These are phyloP conservation scores for Aspergillus indologenus DNA, from an alignment of 495 filamentous ascomycete genomes.

Conservation along the genomic window DNA sequence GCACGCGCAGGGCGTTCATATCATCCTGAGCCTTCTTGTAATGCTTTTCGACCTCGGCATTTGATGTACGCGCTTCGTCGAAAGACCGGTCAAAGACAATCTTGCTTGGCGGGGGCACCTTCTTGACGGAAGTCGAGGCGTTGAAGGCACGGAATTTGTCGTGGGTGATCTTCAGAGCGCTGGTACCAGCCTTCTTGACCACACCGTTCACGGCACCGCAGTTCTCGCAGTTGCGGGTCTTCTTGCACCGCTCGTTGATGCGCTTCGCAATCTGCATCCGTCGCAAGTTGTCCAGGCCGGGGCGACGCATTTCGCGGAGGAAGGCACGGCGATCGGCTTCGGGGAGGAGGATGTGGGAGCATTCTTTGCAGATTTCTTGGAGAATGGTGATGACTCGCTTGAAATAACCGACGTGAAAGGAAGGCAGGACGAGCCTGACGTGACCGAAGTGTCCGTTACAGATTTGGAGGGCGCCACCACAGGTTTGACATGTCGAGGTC, in stretches of 20 bases:
- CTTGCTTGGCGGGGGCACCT: slow-evolving; percentile 74
- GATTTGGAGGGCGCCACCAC: slow-evolving; percentile 66
- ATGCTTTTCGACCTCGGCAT: slow-evolving; percentile 84
- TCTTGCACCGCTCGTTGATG: slow-evolving; percentile 83
- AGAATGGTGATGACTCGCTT: slow-evolving; percentile 84
- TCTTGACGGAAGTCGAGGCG: slow-evolving; percentile 77
- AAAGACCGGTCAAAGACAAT: slow-evolving; percentile 82
- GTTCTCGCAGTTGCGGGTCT: slow-evolving; percentile 69
- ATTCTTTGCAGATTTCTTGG: slow-evolving; percentile 86
- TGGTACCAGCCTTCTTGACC: slow-evolving; percentile 75
- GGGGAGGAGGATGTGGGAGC: slow-evolving; percentile 67
- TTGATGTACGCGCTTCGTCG: slow-evolving; percentile 64
- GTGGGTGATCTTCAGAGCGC: slow-evolving; percentile 86
- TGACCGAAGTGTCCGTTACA: slow-evolving; percentile 97
- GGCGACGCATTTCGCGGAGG: slow-evolving; percentile 73
- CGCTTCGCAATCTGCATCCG: slow-evolving; percentile 76
- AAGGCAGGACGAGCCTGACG: slow-evolving; percentile 81
- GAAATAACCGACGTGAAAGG: slow-evolving; percentile 94
- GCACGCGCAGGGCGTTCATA: slow-evolving; percentile 80
- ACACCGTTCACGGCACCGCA: slow-evolving; percentile 81
- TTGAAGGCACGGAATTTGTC: slow-evolving; percentile 88
- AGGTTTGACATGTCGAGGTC: slow-evolving; percentile 72
- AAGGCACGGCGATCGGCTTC: slow-evolving; percentile 70
- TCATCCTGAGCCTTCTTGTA: slow-evolving; percentile 90
- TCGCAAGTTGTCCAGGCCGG: slow-evolving; percentile 81